These are phyloP conservation scores for Nakaseomyces nivariensis DNA, from an alignment of 1,139 yeast genomes.

Conservation along the genomic window DNA sequence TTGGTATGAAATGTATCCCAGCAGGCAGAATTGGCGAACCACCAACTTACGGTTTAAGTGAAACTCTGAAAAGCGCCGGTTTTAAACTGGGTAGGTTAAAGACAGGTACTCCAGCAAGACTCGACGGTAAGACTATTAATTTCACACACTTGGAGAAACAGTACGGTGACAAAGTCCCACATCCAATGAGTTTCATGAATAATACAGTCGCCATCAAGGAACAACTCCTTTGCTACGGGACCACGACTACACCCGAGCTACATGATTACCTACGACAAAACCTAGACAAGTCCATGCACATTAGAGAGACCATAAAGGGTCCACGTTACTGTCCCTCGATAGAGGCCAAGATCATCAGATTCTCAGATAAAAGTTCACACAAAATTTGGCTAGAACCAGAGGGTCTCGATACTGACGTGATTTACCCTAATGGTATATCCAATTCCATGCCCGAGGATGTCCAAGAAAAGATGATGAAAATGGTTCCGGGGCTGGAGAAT, in stretches of 20 bases:
- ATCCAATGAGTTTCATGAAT: slow-evolving; percentile 86
- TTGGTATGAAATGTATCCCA: slow-evolving; percentile 70
- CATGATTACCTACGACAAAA: slow-evolving; percentile 63
- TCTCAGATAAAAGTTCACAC: slow-evolving; percentile 67
- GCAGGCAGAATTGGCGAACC: slow-evolving; percentile 92
- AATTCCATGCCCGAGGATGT: slow-evolving; percentile 95
- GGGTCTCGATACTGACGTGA: slow-evolving; percentile 72
- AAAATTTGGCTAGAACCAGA: slow-evolving; percentile 95
- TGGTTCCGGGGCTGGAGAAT: slow-evolving; percentile 85
- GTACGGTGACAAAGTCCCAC: slow-evolving; percentile 69
- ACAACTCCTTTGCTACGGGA: slow-evolving; percentile 65
- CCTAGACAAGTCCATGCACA: slow-evolving; percentile 76
- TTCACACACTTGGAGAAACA: slow-evolving; percentile 52
- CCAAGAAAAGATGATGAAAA: slow-evolving; percentile 59
- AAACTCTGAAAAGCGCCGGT: slow-evolving; percentile 66
- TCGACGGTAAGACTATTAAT: slow-evolving; percentile 62
- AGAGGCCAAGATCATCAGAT: slow-evolving; percentile 78
- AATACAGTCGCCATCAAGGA: slow-evolving; percentile 49
- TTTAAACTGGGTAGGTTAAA: slow-evolving; percentile 82
- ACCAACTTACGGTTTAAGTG: slow-evolving; percentile 82
- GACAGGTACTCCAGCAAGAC: slow-evolving; percentile 95
- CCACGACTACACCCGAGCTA: slow-evolving; percentile 65
- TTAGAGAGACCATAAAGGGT: slow-evolving; percentile 88
- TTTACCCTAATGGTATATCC: slow-evolving; percentile 94
- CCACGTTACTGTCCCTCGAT: slow-evolving; percentile 97